Evolutionary conservation across 345 rosid species (phyloP).

Genomic region (Salix caprea): DNA sequence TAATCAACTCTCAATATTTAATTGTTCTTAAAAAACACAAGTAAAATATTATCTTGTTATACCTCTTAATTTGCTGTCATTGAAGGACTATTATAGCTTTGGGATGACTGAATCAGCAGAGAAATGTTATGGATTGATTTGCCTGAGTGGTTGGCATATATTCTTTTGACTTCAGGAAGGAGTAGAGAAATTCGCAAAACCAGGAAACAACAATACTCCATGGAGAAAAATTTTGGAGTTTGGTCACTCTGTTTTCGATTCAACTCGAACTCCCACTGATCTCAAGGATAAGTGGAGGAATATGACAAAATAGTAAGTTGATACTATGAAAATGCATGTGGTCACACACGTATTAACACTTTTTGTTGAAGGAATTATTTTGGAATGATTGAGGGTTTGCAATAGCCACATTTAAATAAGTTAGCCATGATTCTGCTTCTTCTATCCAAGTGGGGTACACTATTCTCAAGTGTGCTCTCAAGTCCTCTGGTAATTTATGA

Average conservation of each 20-base stretch:
- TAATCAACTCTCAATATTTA: background rate
- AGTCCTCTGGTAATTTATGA: no score
- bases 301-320: constrained; percentile 5
- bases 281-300: constrained; percentile 84
- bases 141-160: background rate
- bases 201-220: constrained; percentile 55
- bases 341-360: no score
- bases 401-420: no score
- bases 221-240: constrained; percentile 75
- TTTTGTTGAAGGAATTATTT: no score
- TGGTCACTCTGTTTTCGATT: constrained; percentile 55
- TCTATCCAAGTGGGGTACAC: no score
- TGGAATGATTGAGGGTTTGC: no score
- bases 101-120: background rate
- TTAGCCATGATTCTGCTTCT: no score
- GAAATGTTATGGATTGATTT: background rate
- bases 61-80: background rate
- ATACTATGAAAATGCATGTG: no score
- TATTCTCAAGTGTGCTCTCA: no score
- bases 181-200: constrained; percentile 40
- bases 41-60: background rate
- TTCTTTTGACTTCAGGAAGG: constrained; percentile 45
- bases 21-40: background rate
- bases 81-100: background rate
- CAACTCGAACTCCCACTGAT: constrained; percentile 56